These are phyloP conservation scores for Penicillium diatomitis DNA, from an alignment of 495 filamentous ascomycete species.

Conservation along the genomic window DNA sequence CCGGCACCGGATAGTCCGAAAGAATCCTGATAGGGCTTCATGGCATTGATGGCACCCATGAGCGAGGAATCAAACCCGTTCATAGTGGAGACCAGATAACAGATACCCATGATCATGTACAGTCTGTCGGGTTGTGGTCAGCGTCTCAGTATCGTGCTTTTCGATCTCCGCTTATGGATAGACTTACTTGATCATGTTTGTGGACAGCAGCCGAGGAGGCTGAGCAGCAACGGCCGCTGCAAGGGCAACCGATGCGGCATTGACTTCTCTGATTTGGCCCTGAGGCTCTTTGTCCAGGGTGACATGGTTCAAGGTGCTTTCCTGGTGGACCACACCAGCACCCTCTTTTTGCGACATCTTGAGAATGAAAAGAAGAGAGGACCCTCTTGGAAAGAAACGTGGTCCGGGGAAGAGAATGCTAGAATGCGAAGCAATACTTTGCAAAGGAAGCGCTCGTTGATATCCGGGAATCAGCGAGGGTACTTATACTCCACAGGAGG, in stretches of 20 bases:
- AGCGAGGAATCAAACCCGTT: conserved; percentile 1
- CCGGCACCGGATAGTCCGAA: background rate
- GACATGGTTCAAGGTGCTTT: background rate
- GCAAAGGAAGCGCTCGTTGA: too few species aligned
- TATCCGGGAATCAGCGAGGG: too few species aligned
- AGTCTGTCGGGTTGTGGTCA: background rate
- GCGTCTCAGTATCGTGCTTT: too few species aligned
- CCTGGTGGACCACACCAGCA: background rate
- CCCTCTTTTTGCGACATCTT: background rate
- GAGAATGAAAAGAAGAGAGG: background rate
- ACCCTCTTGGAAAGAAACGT: background rate
- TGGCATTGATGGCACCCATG: background rate
- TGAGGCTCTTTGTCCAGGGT: background rate
- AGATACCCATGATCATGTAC: background rate
- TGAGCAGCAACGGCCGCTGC: background rate
- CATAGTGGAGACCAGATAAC: background rate
- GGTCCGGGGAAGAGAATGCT: background rate
- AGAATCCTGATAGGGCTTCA: background rate
- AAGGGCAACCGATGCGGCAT: background rate
- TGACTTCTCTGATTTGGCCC: background rate
- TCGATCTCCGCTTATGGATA: too few species aligned
- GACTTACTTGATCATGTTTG: background rate
- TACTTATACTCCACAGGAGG: background rate
- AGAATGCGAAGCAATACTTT: too few species aligned
- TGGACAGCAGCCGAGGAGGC: background rate